Base-by-base conservation (phyloP, 2,329 filamentous ascomycete species). In the Fusarium sp. region DNA sequence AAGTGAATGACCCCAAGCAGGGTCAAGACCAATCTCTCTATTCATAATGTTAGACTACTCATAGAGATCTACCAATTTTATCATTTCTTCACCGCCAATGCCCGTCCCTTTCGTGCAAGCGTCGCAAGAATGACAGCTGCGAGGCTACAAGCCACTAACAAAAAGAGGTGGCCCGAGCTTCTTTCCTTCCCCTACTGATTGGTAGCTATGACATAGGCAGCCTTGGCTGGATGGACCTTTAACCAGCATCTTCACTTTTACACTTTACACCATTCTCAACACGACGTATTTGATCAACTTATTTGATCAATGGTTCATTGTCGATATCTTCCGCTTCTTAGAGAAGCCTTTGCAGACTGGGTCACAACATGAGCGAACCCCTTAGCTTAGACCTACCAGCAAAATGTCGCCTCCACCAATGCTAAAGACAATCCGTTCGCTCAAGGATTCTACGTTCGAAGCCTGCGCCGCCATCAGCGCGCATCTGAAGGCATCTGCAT, bases 391-490 rank as follows among this genome's bases (percentile, higher is more conserved):
- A 49, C 30, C 8, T 11, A 24, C 14, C 50, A 58, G 34, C 44
- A 63, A 63, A 45, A 63, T 63, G 60, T 40, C 60, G n/a, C 32
- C 56, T 34, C 15, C 60, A 24, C 2, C 36, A 15, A 54, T 72
- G 60, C 28, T 66, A 34, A 60, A 62, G 28, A 65, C 54, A 19
- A 57, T 73, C 23, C 46, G 51, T 6, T 56, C 45, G 12, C 47
- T 73, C 23, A 73, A 65, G 42, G 60, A 68, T 34, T 57, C 60
- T 17, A 58, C 63, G 6, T 60, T 72, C 49, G 44, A 50, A 30
- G 65, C 68, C 24, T 72, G 69, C 57, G 36, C 54, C 11, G 28
- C 38, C 17, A 60, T 73, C 50, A 56, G 39, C 24, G 26, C 43
- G 11, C 48, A 68, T 30, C 30, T 71, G 1, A 69, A 64, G 20